These are phyloP conservation scores for Conticribra guillardii DNA, from an alignment of 108 stramenopile species.

Conservation along the genomic window DNA sequence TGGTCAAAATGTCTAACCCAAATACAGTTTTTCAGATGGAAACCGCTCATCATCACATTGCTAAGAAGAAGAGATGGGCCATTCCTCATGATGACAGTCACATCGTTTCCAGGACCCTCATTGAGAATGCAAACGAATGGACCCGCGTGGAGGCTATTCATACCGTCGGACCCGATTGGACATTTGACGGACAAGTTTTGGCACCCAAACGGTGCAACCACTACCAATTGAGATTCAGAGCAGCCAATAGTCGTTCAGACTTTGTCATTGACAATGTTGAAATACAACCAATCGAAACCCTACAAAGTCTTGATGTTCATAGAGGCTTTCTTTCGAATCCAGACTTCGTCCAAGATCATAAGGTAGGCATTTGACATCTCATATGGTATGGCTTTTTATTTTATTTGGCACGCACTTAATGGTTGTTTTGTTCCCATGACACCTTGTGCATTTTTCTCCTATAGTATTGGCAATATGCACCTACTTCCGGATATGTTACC, in stretches of 20 bases:
- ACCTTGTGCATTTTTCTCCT: background rate
- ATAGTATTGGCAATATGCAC: constrained; percentile 5
- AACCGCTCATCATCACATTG: constrained; percentile 30
- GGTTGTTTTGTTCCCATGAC: background rate
- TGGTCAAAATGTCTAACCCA: constrained; percentile 12
- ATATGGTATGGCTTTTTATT: background rate
- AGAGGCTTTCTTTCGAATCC: constrained; percentile 40
- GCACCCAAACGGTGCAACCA: constrained; percentile 32
- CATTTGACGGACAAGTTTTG: constrained; percentile 16
- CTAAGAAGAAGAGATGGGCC: constrained; percentile 25
- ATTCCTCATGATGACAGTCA: constrained; percentile 31
- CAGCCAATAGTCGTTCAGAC: too few relatives aligned
- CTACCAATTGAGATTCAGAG: constrained; percentile 42
- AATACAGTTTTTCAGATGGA: constrained; percentile 33
- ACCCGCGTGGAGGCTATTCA: constrained; percentile 28
- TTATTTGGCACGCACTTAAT: background rate
- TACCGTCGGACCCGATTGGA: too few relatives aligned
- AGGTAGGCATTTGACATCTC: too few relatives aligned
- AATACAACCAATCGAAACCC: constrained; percentile 11
- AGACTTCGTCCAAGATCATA: constrained; percentile 18
- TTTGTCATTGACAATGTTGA: constrained; percentile 36
- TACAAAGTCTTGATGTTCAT: background rate
- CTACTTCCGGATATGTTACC: background rate
- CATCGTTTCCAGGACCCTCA: constrained; percentile 23
- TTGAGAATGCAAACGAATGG: constrained; percentile 33